phyloP scores from a whole-genome alignment of 2,329 filamentous ascomycete species.

The Aspergillus pseudoglaucus region DNA sequence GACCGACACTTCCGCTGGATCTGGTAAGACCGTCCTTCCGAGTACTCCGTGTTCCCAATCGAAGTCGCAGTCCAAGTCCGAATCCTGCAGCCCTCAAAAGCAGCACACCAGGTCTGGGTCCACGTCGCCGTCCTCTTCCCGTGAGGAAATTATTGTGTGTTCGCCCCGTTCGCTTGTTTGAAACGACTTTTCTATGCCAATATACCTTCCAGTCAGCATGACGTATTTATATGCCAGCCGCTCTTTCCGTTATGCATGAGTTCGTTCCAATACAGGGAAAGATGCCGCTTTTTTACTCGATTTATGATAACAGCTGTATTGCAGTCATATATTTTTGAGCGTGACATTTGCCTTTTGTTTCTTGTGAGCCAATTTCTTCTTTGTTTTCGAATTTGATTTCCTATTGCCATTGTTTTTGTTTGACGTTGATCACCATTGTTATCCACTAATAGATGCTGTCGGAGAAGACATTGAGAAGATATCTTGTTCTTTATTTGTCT shows the following conservation, averaged over 20 bases:
- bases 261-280: background rate
- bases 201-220: background rate
- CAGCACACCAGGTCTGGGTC: constrained; percentile 32
- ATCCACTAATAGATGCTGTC: background rate
- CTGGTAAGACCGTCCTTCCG: constrained; percentile 31
- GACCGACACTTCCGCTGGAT: constrained; percentile 27
- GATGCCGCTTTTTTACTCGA: background rate
- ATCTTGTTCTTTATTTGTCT: constrained; percentile 18
- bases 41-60: constrained; percentile 21
- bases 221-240: background rate
- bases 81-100: constrained; percentile 37
- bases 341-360: background rate
- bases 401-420: background rate
- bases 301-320: background rate
- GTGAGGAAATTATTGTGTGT: constrained; percentile 31
- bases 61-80: constrained; percentile 15
- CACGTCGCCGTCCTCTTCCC: constrained; percentile 32
- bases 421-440: background rate
- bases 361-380: constrained; percentile 1
- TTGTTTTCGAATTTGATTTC: constrained; percentile 1
- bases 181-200: background rate
- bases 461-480: constrained; percentile 1
- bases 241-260: background rate
- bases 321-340: constrained; percentile 6
- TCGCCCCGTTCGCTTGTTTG: constrained; percentile 30